phyloP scores from a whole-genome alignment of 1,284 basidiomycete genomes.

The Flammula alnicola region DNA sequence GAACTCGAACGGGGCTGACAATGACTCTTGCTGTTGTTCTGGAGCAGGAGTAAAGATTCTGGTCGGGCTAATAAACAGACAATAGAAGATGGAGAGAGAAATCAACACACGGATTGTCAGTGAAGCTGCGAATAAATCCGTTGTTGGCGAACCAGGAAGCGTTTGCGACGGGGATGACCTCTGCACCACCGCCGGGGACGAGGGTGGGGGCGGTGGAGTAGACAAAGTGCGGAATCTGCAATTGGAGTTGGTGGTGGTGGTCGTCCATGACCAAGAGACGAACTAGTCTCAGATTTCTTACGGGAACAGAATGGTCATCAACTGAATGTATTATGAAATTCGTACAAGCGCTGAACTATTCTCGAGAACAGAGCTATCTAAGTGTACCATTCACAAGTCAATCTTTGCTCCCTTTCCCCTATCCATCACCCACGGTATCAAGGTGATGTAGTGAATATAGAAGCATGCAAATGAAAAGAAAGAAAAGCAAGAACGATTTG shows the following conservation, averaged over 20 bases:
- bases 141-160: slow-evolving; percentile 53
- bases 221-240: slow-evolving; percentile 71
- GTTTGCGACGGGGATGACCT: slow-evolving; percentile 55
- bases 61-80: not conserved
- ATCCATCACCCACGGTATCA: no score
- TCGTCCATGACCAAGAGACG: slow-evolving; percentile 33
- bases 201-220: slow-evolving; percentile 57
- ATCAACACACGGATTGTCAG: slow-evolving; percentile 15
- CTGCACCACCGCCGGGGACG: slow-evolving; percentile 73
- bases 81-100: not conserved
- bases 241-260: slow-evolving; percentile 50
- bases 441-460: no score
- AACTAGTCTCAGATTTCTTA: slow-evolving; percentile 1
- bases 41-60: not conserved
- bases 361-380: no score
- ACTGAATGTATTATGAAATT: no score
- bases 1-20: slow-evolving; percentile 29
- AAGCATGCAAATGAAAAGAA: no score
- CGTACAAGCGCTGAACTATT: no score
- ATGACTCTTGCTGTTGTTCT: slow-evolving; percentile 5
- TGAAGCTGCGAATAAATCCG: slow-evolving; percentile 34
- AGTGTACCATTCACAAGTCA: no score
- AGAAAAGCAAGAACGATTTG: no score
- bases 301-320: no score
- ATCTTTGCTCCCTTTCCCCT: no score